Evolutionary conservation across 2,329 filamentous ascomycete species (phyloP).

Genomic region (Parastagonospora nodorum): DNA sequence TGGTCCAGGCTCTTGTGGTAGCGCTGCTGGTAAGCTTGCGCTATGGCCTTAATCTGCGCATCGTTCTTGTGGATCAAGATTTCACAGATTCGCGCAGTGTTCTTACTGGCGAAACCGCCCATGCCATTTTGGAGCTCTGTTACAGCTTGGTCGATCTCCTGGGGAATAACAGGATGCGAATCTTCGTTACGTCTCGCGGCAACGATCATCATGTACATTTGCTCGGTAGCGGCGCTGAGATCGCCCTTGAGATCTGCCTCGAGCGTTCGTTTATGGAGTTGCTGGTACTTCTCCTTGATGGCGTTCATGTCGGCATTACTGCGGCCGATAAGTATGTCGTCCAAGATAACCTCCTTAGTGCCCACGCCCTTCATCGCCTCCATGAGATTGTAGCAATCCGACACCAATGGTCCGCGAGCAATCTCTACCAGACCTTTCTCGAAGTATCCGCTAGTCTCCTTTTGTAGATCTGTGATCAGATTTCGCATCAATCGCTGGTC

Average conservation of each 20-base stretch:
- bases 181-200: conserved; percentile 78
- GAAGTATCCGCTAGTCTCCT: conserved; percentile 75
- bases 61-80: conserved; percentile 78
- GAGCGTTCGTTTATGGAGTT: conserved; percentile 68
- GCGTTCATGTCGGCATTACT: conserved; percentile 86
- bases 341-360: conserved; percentile 84
- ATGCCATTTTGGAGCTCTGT: conserved; percentile 73
- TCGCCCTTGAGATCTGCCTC: conserved; percentile 77
- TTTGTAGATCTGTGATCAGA: conserved; percentile 75
- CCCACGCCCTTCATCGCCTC: conserved; percentile 78
- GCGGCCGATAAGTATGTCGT: conserved; percentile 81
- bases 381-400: conserved; percentile 74
- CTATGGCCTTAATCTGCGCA: conserved; percentile 82
- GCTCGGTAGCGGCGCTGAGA: conserved; percentile 82
- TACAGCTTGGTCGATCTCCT: conserved; percentile 76
- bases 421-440: conserved; percentile 75
- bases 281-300: conserved; percentile 80
- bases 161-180: conserved; percentile 71
- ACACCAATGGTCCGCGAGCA: conserved; percentile 75
- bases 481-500: conserved; percentile 65
- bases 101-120: conserved; percentile 69
- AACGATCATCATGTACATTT: conserved; percentile 83
- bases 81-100: conserved; percentile 77
- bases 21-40: conserved; percentile 72
- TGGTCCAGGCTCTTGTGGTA: conserved; percentile 73